These are phyloP conservation scores for Kodamaea derodonti DNA, from an alignment of 1,139 yeast genomes.

Conservation along the genomic window DNA sequence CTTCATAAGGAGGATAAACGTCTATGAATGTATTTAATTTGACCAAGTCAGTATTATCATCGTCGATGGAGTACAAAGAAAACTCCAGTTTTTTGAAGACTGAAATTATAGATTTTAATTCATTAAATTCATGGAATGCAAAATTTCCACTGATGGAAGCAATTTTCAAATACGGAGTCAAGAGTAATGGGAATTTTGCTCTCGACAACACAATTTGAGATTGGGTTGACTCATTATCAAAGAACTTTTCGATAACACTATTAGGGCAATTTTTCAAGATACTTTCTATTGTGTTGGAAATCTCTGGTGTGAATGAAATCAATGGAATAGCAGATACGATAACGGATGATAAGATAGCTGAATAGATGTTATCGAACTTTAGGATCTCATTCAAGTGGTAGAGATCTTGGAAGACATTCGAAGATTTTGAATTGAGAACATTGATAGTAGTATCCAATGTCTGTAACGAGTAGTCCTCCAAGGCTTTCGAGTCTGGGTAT, in stretches of 20 bases:
- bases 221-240: constrained; percentile 51
- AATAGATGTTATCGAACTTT: constrained; percentile 49
- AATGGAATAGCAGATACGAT: constrained; percentile 62
- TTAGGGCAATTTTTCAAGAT: constrained; percentile 56
- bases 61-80: constrained; percentile 44
- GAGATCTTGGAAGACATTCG: constrained; percentile 47
- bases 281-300: constrained; percentile 47
- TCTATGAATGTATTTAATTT: constrained; percentile 37
- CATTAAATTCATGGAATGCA: constrained; percentile 61
- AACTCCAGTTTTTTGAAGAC: constrained; percentile 36
- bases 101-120: constrained; percentile 58
- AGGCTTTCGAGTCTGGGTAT: constrained; percentile 14
- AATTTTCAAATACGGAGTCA: constrained; percentile 59
- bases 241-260: constrained; percentile 53
- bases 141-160: constrained; percentile 61
- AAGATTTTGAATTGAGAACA: constrained; percentile 42
- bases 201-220: constrained; percentile 56
- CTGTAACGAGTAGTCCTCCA: constrained; percentile 15
- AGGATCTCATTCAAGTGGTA: constrained; percentile 39
- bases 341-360: constrained; percentile 58
- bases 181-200: constrained; percentile 72
- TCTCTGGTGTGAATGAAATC: constrained; percentile 48
- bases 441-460: constrained; percentile 19
- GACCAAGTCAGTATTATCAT: constrained; percentile 50
- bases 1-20: constrained; percentile 49